Conservation (phyloP, 2,329 filamentous ascomycete species). For the Gnomoniopsis sp. region DNA sequence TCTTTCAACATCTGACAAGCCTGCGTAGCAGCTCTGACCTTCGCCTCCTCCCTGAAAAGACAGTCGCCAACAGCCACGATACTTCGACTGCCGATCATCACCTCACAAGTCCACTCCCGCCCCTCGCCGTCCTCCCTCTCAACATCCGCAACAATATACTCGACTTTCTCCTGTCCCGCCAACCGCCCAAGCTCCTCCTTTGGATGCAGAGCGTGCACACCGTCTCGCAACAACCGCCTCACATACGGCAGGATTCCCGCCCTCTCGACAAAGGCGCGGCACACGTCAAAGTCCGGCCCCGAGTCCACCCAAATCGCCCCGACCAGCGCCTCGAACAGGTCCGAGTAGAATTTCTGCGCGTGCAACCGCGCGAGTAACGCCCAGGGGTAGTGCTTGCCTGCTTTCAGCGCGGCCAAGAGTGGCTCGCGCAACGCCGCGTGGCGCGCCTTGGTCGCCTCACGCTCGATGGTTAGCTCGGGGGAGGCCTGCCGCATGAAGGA, state of each 20-base stretch:
- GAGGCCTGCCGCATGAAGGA: constrained; percentile 64
- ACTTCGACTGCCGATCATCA: constrained; percentile 45
- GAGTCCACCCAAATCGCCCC: constrained; percentile 84
- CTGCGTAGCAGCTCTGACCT: constrained; percentile 51
- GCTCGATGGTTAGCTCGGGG: constrained; percentile 41
- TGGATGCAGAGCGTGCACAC: constrained; percentile 57
- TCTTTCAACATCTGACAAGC: constrained; percentile 38
- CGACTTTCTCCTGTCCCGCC: constrained; percentile 48
- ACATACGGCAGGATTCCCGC: constrained; percentile 66
- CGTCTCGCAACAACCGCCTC: constrained; percentile 54
- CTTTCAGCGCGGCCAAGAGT: constrained; percentile 48
- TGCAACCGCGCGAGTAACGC: constrained; percentile 60
- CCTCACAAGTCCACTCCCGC: constrained; percentile 38
- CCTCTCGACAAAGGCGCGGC: constrained; percentile 55
- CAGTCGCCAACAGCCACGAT: constrained; percentile 45
- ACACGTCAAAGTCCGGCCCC: constrained; percentile 53
- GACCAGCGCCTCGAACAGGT: constrained; percentile 76
- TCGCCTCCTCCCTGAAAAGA: constrained; percentile 47
- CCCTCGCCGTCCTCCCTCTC: constrained; percentile 19
- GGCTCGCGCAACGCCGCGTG: constrained; percentile 45
- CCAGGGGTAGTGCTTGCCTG: constrained; percentile 70
- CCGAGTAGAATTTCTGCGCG: constrained; percentile 75
- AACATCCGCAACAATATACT: constrained; percentile 44
- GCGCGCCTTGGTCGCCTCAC: constrained; percentile 40
- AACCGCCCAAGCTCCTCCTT: constrained; percentile 67